Conservation (phyloP, 23 red algal genomes). For the Gracilariopsis chorda region DNA sequence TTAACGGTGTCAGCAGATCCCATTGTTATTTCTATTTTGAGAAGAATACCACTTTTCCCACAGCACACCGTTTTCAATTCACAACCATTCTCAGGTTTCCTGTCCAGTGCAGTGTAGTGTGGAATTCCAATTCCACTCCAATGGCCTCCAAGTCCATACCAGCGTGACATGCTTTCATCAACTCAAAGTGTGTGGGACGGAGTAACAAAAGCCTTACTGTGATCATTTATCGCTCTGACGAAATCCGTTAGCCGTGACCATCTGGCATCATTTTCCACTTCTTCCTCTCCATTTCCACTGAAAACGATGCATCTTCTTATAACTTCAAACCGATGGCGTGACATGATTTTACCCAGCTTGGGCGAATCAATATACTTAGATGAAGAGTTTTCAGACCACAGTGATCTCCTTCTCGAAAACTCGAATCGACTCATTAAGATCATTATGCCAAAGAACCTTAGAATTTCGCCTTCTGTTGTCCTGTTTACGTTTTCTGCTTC, state of each 20-base stretch:
- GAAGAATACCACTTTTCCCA: background rate
- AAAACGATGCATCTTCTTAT: background rate
- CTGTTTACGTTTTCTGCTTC: background rate
- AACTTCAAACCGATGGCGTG: background rate
- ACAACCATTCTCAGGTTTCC: constrained; percentile 5
- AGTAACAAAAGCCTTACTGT: background rate
- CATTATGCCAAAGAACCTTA: background rate
- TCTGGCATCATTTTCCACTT: background rate
- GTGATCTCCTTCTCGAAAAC: background rate
- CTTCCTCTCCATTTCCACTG: background rate
- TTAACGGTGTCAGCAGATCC: no score
- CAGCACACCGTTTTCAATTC: background rate
- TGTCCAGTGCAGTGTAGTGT: background rate
- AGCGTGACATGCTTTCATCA: constrained; percentile 34
- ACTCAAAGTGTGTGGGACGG: background rate
- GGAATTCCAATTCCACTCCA: constrained; percentile 17
- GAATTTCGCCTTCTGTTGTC: background rate
- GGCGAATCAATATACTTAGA: background rate
- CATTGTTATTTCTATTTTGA: no score
- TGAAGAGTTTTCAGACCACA: background rate
- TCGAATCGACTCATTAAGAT: background rate
- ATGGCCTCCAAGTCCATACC: constrained; percentile 29
- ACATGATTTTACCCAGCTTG: background rate
- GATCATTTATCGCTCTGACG: background rate
- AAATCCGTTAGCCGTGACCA: background rate